Base-by-base conservation (phyloP, 352 stramenopile genomes). In the Paralagenidium karlingii region DNA sequence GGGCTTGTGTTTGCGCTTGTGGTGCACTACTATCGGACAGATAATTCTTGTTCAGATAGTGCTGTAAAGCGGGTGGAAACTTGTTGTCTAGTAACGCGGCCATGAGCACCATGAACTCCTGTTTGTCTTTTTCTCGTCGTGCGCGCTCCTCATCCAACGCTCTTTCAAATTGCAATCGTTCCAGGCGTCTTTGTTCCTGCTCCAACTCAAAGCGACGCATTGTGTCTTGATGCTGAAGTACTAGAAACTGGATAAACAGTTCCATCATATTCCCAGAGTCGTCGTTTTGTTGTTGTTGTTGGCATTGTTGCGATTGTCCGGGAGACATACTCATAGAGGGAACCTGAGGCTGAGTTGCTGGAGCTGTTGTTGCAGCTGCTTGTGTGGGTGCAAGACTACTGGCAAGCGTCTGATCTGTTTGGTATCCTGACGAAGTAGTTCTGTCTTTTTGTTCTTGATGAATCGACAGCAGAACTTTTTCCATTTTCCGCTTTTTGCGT, bases 401-500 rank as follows among this genome's bases (percentile, higher is more conserved):
- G n/a, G n/a, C n/a, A n/a, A n/a, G n/a, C n/a, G n/a, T n/a, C n/a
- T n/a, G n/a, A n/a, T n/a, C n/a, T n/a, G n/a, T n/a, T n/a, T n/a
- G n/a, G n/a, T n/a, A n/a, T n/a, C n/a, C n/a, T n/a, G n/a, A n/a
- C n/a, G n/a, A n/a, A n/a, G n/a, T n/a, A n/a, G n/a, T n/a, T n/a
- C n/a, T n/a, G n/a, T n/a, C n/a, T n/a, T n/a, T n/a, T 28, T 68
- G 53, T 38, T 68, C 53, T 34, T 59, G 53, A 41, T 78, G 64
- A 30, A 74, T 71, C 16, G 63, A 65, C 24, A 56, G 47, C 21
- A 78, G 39, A 22, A 55, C 56, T 29, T 71, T 61, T 47, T 78
- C 64, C 61, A 71, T 69, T 41, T 74, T 74, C 18, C 58, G 50
- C 47, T 78, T 78, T 49, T 78, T 78, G 24, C 64, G 55, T 37